Evolutionary conservation across 2,329 filamentous ascomycete species (phyloP), one percentile per base, ranked within the genome.

Genomic region (Beauveria caledonica): DNA sequence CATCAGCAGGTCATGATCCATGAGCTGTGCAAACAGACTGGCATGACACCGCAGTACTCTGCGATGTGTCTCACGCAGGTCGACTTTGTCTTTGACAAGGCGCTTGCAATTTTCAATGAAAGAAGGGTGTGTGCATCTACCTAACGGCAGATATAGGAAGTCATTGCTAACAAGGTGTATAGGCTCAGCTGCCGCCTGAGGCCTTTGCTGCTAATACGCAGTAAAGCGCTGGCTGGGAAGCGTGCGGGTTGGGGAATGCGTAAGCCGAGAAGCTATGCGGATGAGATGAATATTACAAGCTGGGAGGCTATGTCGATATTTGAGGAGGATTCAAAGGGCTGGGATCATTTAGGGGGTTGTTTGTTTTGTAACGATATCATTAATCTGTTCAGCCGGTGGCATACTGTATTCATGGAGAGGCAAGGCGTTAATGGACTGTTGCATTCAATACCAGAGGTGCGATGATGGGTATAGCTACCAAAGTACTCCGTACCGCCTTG

Each of bases 21-120:
- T 21, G 86, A 94, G 70, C 80, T 97, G 57, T 87, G 85, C 64
- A 85, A 85, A 64, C 85, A 85, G 68, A 96, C 92, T 1, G 85
- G 86, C 61, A 91, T 99, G 86, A 94, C 85, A 9, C 74, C 86
- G 10, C 79, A 89, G 62, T 96, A 89, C 71, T 88, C 92, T 1
- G 83, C 87, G 66, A 83, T 95, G 78, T 97, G 93, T 67, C 79
- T 97, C 17, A 80, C 84, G 3, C 86, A 92, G 62, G 90, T 87
- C 60, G 83, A 81, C 42, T 97, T 92, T 91, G 84, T 95, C 70
- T 84, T 92, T 53, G 83, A 89, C 42, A 82, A 83, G 65, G 93
- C 92, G 2, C 75, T 92, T 65, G 77, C 81, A 58, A 84, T 89
- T 36, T 97, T 96, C 70, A 82, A 87, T 63, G 82, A 87, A 65